phyloP scores from a whole-genome alignment of 352 stramenopile genomes.

The Phytophthora chlamydospora region DNA sequence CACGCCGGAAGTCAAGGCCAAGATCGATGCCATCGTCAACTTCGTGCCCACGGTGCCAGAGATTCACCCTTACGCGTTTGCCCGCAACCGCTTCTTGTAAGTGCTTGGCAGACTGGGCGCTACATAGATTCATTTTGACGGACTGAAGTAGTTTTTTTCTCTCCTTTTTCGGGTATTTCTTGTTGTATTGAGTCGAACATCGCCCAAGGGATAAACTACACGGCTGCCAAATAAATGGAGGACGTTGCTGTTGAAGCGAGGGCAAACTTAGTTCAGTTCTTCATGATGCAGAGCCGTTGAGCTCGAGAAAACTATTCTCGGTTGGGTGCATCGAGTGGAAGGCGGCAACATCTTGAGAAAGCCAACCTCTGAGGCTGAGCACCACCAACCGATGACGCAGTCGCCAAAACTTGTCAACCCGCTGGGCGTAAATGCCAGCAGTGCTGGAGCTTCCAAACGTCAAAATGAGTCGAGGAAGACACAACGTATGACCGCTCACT shows the following conservation, averaged over 20 bases:
- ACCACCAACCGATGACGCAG: neutral
- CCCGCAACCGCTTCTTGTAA: too few relatives aligned
- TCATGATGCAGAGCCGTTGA: too few relatives aligned
- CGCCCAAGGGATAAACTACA: too few relatives aligned
- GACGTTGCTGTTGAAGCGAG: too few relatives aligned
- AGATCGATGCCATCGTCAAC: conserved; percentile 4
- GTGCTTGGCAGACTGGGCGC: too few relatives aligned
- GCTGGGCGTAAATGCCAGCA: neutral
- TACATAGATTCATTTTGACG: too few relatives aligned
- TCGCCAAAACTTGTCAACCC: neutral
- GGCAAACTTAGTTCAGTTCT: too few relatives aligned
- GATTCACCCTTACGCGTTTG: too few relatives aligned
- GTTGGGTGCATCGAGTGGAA: neutral
- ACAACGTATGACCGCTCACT: neutral
- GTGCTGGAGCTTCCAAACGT: neutral
- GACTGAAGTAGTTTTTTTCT: too few relatives aligned
- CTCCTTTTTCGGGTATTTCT: too few relatives aligned
- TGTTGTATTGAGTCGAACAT: too few relatives aligned
- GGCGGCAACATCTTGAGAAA: neutral
- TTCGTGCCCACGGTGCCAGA: neutral
- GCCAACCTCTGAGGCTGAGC: neutral
- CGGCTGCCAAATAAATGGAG: too few relatives aligned
- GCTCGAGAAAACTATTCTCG: neutral
- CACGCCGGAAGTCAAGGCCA: conserved; percentile 3
- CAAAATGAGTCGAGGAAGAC: neutral